Evolutionary conservation across 352 stramenopile genomes (phyloP).

Genomic region (Globisporangium cystogenes): DNA sequence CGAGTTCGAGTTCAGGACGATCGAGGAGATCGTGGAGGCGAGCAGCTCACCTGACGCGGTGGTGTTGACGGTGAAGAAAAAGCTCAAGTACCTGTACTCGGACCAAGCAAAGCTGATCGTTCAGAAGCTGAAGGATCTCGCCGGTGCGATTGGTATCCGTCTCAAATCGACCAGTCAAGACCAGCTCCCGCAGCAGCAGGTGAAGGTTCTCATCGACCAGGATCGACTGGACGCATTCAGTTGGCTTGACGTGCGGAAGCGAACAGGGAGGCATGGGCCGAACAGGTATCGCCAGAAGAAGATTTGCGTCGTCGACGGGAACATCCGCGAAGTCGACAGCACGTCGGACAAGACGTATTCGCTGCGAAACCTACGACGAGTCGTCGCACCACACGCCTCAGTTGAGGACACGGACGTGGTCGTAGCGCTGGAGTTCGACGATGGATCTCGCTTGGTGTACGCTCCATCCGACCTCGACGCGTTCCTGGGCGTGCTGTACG

Average conservation of each 20-base stretch:
- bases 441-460: constrained; percentile 58
- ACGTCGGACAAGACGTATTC: constrained; percentile 52
- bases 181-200: constrained; percentile 50
- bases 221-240: constrained; percentile 34
- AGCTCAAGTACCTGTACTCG: constrained; percentile 70
- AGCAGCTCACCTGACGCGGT: constrained; percentile 48
- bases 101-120: constrained; percentile 54
- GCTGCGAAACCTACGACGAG: constrained; percentile 43
- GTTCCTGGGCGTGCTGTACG: constrained; percentile 65
- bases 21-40: constrained; percentile 44
- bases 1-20: constrained; percentile 67
- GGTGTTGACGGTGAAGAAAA: constrained; percentile 51
- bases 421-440: constrained; percentile 61
- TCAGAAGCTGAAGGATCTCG: constrained; percentile 52
- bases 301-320: constrained; percentile 47
- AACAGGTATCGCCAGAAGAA: constrained; percentile 59
- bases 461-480: constrained; percentile 42
- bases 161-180: constrained; percentile 25
- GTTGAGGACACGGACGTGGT: constrained; percentile 28
- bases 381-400: constrained; percentile 31
- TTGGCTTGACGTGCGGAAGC: constrained; percentile 48
- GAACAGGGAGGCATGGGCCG: constrained; percentile 52
- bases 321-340: constrained; percentile 38
- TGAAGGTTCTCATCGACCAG: constrained; percentile 27
- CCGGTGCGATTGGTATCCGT: constrained; percentile 62